These are phyloP conservation scores for Ilex paraguariensis DNA, from an alignment of 305 asterid genomes.

Conservation along the genomic window DNA sequence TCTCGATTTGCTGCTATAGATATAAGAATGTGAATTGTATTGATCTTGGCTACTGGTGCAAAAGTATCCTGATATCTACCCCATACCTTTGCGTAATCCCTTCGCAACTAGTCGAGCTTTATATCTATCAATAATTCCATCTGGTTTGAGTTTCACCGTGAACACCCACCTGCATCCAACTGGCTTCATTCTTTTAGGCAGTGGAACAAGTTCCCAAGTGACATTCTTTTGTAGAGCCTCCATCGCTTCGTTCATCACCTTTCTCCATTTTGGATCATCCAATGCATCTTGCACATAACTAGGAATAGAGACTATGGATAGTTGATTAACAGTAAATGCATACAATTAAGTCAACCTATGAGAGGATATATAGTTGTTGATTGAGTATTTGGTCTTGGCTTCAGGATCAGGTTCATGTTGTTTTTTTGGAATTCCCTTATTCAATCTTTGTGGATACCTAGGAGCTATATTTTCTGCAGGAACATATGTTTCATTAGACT, in stretches of 20 bases:
- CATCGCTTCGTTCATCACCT: background rate
- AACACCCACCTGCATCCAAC: too few species aligned
- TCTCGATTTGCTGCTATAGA: too few species aligned
- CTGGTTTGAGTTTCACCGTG: too few species aligned
- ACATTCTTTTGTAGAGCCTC: background rate
- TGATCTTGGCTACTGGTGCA: too few species aligned
- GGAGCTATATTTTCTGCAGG: background rate
- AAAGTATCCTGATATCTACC: too few species aligned
- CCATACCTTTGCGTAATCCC: too few species aligned
- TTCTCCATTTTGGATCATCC: background rate
- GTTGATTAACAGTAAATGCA: background rate
- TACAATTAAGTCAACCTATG: background rate
- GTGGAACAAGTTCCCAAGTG: background rate
- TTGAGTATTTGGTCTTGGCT: background rate
- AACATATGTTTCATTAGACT: background rate
- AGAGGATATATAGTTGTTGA: background rate
- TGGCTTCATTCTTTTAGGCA: background rate
- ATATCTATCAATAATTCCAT: too few species aligned
- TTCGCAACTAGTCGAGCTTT: too few species aligned
- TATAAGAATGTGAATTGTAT: too few species aligned
- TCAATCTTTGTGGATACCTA: background rate
- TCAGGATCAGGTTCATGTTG: background rate
- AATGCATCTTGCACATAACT: background rate
- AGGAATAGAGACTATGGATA: background rate
- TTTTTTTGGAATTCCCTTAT: background rate